A percentile compares a stretch with the other conserved stretches of the same genome.
Evolutionary conservation across 2,329 filamentous ascomycete species (phyloP).

Genomic region (Trichoderma brevicompactum): DNA sequence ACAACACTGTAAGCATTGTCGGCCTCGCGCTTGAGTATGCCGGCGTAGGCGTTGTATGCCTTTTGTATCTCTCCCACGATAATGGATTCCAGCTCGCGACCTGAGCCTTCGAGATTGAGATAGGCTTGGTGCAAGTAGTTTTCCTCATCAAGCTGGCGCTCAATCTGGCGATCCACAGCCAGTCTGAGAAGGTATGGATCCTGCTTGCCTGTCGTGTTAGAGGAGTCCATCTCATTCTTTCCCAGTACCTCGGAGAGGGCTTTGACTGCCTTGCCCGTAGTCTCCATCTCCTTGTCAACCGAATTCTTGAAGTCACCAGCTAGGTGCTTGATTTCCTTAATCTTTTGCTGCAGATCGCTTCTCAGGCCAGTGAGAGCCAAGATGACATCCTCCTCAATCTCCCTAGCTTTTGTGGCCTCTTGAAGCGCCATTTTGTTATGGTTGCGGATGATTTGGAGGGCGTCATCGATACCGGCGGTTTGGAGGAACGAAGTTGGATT

Average conservation of each 20-base stretch:
- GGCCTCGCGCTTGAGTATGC: slow-evolving; percentile 88
- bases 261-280: slow-evolving; percentile 77
- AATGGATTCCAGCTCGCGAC: slow-evolving; percentile 92
- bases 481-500: slow-evolving; percentile 76
- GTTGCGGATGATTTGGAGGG: slow-evolving; percentile 75
- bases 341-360: slow-evolving; percentile 90
- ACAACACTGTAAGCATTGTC: slow-evolving; percentile 78
- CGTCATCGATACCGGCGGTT: slow-evolving; percentile 85
- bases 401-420: slow-evolving; percentile 85
- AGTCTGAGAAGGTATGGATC: slow-evolving; percentile 90
- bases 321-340: slow-evolving; percentile 95
- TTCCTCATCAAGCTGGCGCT: slow-evolving; percentile 93
- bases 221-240: slow-evolving; percentile 76
- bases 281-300: slow-evolving; percentile 92
- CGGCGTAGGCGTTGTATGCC: slow-evolving; percentile 91
- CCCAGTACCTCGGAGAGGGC: slow-evolving; percentile 81
- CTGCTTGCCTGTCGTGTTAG: slow-evolving; percentile 76
- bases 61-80: slow-evolving; percentile 98
- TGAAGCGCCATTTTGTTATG: slow-evolving; percentile 80
- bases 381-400: slow-evolving; percentile 92
- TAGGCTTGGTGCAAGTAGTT: slow-evolving; percentile 97
- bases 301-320: slow-evolving; percentile 96
- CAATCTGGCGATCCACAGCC: slow-evolving; percentile 85
- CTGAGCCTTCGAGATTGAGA: slow-evolving; percentile 90
- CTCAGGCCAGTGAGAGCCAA: slow-evolving; percentile 82